Evolutionary conservation across 768 basidiomycete genomes (phyloP).

Genomic region (Mycena leptocephala): DNA sequence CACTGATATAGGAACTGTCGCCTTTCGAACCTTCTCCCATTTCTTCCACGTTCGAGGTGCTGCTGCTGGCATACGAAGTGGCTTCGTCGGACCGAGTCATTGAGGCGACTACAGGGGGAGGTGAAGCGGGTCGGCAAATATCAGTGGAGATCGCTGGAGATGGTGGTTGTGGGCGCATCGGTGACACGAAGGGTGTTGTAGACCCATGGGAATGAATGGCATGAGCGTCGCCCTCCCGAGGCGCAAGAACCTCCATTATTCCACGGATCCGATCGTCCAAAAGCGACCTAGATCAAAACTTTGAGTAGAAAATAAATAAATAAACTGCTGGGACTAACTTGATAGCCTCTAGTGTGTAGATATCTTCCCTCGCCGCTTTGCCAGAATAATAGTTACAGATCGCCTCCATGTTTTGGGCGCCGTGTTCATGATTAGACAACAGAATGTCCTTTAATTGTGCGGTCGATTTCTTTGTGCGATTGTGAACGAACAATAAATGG

Average conservation of each 20-base stretch:
- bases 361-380: slow-evolving; percentile 50
- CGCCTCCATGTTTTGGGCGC: slow-evolving; percentile 38
- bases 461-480: slow-evolving; percentile 47
- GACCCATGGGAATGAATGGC: background rate
- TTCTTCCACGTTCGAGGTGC: no score
- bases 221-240: slow-evolving; percentile 29
- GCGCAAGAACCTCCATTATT: slow-evolving; percentile 53
- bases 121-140: background rate
- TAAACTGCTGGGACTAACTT: slow-evolving; percentile 49
- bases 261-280: slow-evolving; percentile 55
- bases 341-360: slow-evolving; percentile 56
- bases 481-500: background rate
- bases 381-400: slow-evolving; percentile 46
- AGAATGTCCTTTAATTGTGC: slow-evolving; percentile 49
- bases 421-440: slow-evolving; percentile 48
- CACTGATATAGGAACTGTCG: slow-evolving; percentile 6
- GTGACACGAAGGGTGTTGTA: background rate
- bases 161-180: slow-evolving; percentile 18
- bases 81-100: background rate
- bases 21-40: background rate
- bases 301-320: background rate
- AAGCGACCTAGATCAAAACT: slow-evolving; percentile 1
- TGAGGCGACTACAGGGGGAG: background rate
- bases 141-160: background rate
- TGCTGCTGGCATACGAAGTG: slow-evolving; percentile 24